phyloP scores from a whole-genome alignment of 2,329 filamentous ascomycete genomes.

The Stagonosporopsis cucurbitacearum region DNA sequence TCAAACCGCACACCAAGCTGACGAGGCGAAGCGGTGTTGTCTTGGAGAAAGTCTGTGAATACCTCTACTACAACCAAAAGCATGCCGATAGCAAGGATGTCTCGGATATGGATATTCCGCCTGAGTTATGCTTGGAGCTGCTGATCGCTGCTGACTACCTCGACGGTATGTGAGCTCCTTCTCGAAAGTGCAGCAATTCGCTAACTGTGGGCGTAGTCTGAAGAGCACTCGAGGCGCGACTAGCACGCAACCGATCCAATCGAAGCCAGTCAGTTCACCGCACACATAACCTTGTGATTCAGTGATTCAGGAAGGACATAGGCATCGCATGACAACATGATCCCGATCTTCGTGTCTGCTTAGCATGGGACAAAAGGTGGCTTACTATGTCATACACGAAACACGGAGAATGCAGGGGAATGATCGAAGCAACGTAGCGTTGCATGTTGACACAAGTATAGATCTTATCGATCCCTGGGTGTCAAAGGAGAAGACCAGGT shows the following conservation, averaged over 20 bases:
- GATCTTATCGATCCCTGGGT: not conserved
- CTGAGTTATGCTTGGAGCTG: slow-evolving; percentile 78
- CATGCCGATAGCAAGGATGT: slow-evolving; percentile 74
- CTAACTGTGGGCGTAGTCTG: not conserved
- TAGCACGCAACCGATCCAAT: not conserved
- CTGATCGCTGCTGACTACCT: slow-evolving; percentile 80
- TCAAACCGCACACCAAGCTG: not conserved
- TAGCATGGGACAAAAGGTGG: not conserved
- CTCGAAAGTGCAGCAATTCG: not conserved
- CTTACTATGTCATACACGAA: not conserved
- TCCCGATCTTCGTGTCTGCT: not conserved
- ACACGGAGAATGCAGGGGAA: not conserved
- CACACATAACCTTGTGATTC: not conserved
- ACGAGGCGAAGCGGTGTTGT: slow-evolving; percentile 65
- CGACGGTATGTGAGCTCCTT: slow-evolving; percentile 42
- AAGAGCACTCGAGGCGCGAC: not conserved
- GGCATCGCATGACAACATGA: not conserved
- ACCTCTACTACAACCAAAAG: slow-evolving; percentile 82
- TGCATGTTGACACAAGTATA: not conserved
- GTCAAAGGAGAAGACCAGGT: not conserved
- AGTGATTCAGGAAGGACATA: not conserved
- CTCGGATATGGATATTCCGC: slow-evolving; percentile 80
- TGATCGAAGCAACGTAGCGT: not conserved
- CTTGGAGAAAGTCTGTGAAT: slow-evolving; percentile 81
- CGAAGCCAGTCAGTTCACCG: not conserved